Base-by-base conservation (phyloP, 2,329 filamentous ascomycete species). In the Sporothrix phasma region DNA sequence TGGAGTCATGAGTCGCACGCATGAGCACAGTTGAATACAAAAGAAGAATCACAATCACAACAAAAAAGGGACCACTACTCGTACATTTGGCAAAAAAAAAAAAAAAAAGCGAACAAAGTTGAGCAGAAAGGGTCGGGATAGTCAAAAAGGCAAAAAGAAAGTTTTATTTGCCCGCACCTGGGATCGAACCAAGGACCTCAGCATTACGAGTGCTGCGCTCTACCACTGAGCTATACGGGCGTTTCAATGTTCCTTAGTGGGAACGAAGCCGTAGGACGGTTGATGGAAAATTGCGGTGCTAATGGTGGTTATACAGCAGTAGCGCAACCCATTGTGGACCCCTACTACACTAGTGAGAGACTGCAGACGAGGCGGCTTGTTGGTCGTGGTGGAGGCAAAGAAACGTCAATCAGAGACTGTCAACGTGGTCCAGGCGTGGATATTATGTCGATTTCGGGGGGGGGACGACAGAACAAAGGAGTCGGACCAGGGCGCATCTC, bases 221-320 rank as follows among this genome's bases (percentile, higher is more conserved):
- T 66, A 66, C 65, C 65, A 66, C 65, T 66, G 65, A 65, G 65
- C 65, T 65, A 66, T 66, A 65, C 60, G 63, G 65, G 65, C 65
- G n/a, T 64, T 59, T 59, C 51, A 10, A 47, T 47, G 45, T 26
- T 47, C 45, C 45, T 37, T n/a, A 15, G 13, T 43, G 5, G 22
- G 39, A 17, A 10, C 10, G 1, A 19, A 45, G 24, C 22, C 24
- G 24, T 26, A 11, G 43, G 24, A 22, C 34, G 37, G 10, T 45
- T 59, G 56, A 45, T 59, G 56, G 15, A 22, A 59, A 45, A 13
- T 46, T 15, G 17, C 17, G 17, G 39, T 43, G 13, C 39, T 59
- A 59, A 31, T 46, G 17, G 39, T 13, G 24, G 15, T 59, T 59
- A 59, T 59, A 59, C 39, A 59, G 39, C 17, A 10, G 15, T 39